Percentiles rank a stretch among this genome's conserved stretches.
Evolutionary conservation across 2,329 filamentous ascomycete species (phyloP).

Genomic region (Venturia nashicola): DNA sequence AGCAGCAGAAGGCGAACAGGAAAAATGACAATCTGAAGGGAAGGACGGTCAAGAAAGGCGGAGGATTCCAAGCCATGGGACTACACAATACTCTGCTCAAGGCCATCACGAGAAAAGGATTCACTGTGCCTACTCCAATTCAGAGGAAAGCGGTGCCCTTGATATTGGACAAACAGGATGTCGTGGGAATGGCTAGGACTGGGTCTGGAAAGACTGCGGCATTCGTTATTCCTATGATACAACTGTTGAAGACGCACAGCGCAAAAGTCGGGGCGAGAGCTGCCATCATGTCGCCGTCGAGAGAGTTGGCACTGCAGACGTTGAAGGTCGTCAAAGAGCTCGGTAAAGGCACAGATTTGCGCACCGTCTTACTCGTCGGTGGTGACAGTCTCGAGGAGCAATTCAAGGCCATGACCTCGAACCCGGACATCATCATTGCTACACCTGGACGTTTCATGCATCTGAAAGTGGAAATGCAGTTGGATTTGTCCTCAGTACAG

Average conservation of each 20-base stretch:
- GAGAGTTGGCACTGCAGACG: conserved; percentile 90
- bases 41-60: conserved; percentile 82
- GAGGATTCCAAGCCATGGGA: conserved; percentile 92
- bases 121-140: conserved; percentile 91
- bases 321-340: conserved; percentile 95
- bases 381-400: conserved; percentile 95
- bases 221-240: conserved; percentile 97
- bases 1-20: conserved; percentile 77
- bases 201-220: conserved; percentile 97
- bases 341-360: conserved; percentile 77
- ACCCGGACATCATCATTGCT: conserved; percentile 94
- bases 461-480: conserved; percentile 88
- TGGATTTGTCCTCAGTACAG: conserved; percentile 80
- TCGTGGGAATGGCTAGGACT: conserved; percentile 99
- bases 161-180: conserved; percentile 78
- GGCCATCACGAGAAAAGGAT: conserved; percentile 86
- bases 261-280: conserved; percentile 75
- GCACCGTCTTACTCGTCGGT: conserved; percentile 81
- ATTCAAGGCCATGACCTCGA: conserved; percentile 81
- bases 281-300: conserved; percentile 79
- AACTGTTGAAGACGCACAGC: conserved; percentile 80
- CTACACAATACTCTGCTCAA: conserved; percentile 75
- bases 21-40: conserved; percentile 75
- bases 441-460: conserved; percentile 94
- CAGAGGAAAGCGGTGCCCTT: conserved; percentile 94